Evolutionary conservation across 768 basidiomycete genomes (phyloP), one percentile per base, ranked within the genome.

Genomic region (Kwoniella dendrophila): DNA sequence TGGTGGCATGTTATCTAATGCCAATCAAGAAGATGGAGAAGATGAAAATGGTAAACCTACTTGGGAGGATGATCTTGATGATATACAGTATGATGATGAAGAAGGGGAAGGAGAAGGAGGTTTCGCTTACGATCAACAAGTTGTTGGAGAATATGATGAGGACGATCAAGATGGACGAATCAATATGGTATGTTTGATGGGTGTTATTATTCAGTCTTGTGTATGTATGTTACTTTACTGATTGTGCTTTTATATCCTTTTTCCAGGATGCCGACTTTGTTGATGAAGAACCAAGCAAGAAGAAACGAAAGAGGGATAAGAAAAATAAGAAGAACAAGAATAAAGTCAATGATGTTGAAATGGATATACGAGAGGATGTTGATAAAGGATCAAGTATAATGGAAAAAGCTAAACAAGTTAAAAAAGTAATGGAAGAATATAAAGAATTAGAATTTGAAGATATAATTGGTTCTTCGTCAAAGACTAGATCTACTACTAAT

Each of bases 361-460:
- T 52, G 57, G 67, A 49, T 30, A 29, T 32, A n/a, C n/a, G n/a
- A 18, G 56, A 50, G 4, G 26, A 55, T 34, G 26, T 45, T 4
- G 18, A 16, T 2, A 38, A 22, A 8, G 73, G 62, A 38, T 32
- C 74, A 1, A 91, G 90, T n/a, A 90, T 94, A 73, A 90, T 90
- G 72, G 90, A 90, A 85, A 84, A 90, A 55, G 92, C 92, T 78
- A 82, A 83, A 52, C 88, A 88, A 71, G 78, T 93, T 61, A 86
- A 94, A 56, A 83, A 90, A 72, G 91, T 94, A 71, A 89, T 97
- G 89, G 89, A 92, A 63, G 90, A 92, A 77, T 82, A 98, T 41
- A 88, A 93, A 75, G 87, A 83, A 34, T 83, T 98, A 18, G 95
- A 97, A 63, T 95, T 97, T 81, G 97, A 97, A 78, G 94, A 95